Percentiles rank a stretch among this genome's conserved stretches.
These are phyloP conservation scores for Fusarium sp. DNA, from an alignment of 2,329 filamentous ascomycete species.

Conservation along the genomic window DNA sequence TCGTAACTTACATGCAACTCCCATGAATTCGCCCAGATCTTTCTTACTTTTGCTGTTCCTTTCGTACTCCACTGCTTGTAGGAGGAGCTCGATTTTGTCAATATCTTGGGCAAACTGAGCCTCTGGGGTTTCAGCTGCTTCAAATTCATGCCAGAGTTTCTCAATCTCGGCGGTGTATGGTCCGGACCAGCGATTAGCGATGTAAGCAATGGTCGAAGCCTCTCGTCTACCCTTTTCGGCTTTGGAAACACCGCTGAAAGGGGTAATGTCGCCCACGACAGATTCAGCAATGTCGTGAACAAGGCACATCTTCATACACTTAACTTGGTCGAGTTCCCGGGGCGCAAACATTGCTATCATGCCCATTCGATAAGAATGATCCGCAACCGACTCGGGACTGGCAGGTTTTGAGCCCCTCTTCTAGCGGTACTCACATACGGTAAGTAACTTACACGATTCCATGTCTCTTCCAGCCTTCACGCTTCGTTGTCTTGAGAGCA, in stretches of 20 bases:
- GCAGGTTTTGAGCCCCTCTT: not conserved
- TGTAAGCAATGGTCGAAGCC: slow-evolving; percentile 89
- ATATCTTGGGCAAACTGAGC: slow-evolving; percentile 94
- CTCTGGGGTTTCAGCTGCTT: slow-evolving; percentile 85
- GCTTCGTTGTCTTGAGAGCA: slow-evolving; percentile 92
- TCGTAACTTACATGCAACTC: slow-evolving; percentile 78
- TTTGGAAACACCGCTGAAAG: slow-evolving; percentile 88
- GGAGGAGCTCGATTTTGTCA: slow-evolving; percentile 93
- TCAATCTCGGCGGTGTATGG: slow-evolving; percentile 75
- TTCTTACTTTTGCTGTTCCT: slow-evolving; percentile 71
- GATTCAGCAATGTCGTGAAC: slow-evolving; percentile 98
- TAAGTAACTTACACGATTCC: slow-evolving; percentile 64
- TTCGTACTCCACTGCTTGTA: slow-evolving; percentile 98
- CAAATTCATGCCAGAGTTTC: slow-evolving; percentile 93
- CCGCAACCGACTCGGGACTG: slow-evolving; percentile 89
- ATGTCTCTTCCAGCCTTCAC: slow-evolving; percentile 95
- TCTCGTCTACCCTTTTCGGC: slow-evolving; percentile 90
- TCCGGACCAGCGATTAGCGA: slow-evolving; percentile 78
- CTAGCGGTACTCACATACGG: not conserved
- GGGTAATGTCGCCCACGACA: slow-evolving; percentile 97
- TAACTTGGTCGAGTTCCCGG: slow-evolving; percentile 75
- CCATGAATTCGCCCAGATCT: slow-evolving; percentile 87
- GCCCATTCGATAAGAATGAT: slow-evolving; percentile 99
- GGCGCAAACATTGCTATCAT: slow-evolving; percentile 94
- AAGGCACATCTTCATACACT: slow-evolving; percentile 94